phyloP scores from a whole-genome alignment of 129 eudicot species.

The Pulicaria dysenterica region DNA sequence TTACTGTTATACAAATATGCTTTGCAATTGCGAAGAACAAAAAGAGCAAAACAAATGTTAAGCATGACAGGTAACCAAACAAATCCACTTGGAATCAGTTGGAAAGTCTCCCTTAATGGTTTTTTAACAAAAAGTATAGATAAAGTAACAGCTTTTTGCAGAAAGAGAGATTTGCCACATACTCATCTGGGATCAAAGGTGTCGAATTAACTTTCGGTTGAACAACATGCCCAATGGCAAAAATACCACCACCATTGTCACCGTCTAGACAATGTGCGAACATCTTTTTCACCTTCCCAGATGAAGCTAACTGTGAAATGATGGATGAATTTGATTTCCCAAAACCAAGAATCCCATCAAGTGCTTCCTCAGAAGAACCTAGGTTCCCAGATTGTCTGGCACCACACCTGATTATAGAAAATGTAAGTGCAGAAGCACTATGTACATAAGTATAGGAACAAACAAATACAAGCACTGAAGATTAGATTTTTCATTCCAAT shows the following conservation, averaged over 20 bases:
- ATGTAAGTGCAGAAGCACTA: slow-evolving; percentile 15
- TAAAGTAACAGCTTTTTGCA: background rate
- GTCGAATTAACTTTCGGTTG: slow-evolving; percentile 89
- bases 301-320: slow-evolving; percentile 83
- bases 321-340: slow-evolving; percentile 87
- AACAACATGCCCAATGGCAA: slow-evolving; percentile 92
- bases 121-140: background rate
- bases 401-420: slow-evolving; percentile 61
- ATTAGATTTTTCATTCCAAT: slow-evolving; percentile 3
- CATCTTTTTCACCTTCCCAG: slow-evolving; percentile 88
- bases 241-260: slow-evolving; percentile 90
- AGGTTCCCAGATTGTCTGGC: slow-evolving; percentile 70
- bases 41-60: background rate
- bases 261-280: slow-evolving; percentile 98
- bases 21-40: background rate
- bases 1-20: background rate
- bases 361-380: slow-evolving; percentile 78
- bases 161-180: slow-evolving; percentile 37
- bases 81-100: slow-evolving; percentile 11
- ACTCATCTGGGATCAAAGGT: slow-evolving; percentile 75
- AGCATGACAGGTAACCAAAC: slow-evolving; percentile 3
- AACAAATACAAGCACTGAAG: slow-evolving; percentile 6
- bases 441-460: slow-evolving; percentile 19
- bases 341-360: slow-evolving; percentile 91
- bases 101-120: background rate